phyloP scores from a whole-genome alignment of 306 rosid genomes.

The Inga leiocalycina region DNA sequence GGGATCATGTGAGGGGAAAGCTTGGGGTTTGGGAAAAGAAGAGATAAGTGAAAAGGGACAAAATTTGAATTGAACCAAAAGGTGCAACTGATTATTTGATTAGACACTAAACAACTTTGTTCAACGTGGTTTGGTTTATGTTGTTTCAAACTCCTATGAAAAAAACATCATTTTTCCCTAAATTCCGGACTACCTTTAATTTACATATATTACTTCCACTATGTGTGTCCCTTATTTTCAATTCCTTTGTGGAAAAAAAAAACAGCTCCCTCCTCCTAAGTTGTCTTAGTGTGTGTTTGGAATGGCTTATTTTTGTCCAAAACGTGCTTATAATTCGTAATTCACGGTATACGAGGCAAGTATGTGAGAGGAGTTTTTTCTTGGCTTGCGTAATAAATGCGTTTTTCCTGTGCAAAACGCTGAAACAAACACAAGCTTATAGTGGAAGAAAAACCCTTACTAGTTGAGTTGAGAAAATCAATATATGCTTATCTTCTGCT shows the following conservation, averaged over 20 bases:
- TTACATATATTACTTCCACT: conserved; percentile 40
- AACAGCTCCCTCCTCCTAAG: neutral
- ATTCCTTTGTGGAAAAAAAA: neutral
- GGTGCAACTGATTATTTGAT: conserved; percentile 5
- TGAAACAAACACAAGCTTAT: too few species aligned
- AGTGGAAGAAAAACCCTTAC: neutral
- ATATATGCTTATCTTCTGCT: neutral
- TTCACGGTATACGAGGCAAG: too few species aligned
- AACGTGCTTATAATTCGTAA: too few species aligned
- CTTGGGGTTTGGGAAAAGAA: conserved; percentile 37
- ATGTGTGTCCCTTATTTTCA: conserved; percentile 46
- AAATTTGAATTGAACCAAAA: conserved; percentile 41
- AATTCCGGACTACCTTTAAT: conserved; percentile 82
- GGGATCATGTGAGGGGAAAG: conserved; percentile 1
- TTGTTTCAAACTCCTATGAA: conserved; percentile 46
- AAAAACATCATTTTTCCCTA: conserved; percentile 60
- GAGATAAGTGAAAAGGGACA: conserved; percentile 40
- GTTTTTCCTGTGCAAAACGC: too few species aligned
- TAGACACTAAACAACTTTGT: neutral
- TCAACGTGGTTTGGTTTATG: conserved; percentile 38
- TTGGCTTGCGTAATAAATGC: too few species aligned
- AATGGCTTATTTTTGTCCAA: too few species aligned
- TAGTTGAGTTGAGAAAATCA: neutral
- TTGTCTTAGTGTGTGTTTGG: too few species aligned
- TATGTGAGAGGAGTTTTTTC: too few species aligned